Evolutionary conservation across 495 filamentous ascomycete genomes (phyloP).

Genomic region (Mytilinidion resinicola): DNA sequence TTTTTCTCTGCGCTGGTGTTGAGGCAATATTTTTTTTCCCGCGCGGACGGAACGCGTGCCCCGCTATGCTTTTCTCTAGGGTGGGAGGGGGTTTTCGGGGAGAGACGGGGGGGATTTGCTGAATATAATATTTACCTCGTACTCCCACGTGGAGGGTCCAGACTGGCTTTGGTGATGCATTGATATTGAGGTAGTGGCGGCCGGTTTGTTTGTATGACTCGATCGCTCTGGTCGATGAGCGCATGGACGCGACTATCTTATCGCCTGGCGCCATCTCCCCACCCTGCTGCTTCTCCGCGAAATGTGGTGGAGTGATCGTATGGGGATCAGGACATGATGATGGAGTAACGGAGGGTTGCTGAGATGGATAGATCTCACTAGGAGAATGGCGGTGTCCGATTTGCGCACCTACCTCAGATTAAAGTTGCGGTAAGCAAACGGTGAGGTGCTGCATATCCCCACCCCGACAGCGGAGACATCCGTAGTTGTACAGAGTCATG

Average conservation of each 20-base stretch:
- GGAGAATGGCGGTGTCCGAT: too few species aligned
- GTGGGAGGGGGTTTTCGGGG: slow-evolving; percentile 2
- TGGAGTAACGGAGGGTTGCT: background rate
- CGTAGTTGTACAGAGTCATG: too few species aligned
- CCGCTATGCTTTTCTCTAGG: slow-evolving; percentile 14
- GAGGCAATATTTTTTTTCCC: slow-evolving; percentile 20
- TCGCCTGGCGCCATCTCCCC: slow-evolving; percentile 17
- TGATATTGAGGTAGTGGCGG: slow-evolving; percentile 7
- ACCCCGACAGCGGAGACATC: too few species aligned
- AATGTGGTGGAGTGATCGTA: background rate
- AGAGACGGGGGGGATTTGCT: background rate
- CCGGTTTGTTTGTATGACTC: slow-evolving; percentile 9
- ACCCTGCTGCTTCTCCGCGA: slow-evolving; percentile 2
- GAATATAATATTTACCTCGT: slow-evolving; percentile 19
- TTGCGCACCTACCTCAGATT: too few species aligned
- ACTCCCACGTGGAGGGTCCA: slow-evolving; percentile 9
- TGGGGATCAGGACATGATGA: background rate
- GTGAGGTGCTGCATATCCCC: too few species aligned
- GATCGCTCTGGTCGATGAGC: slow-evolving; percentile 18
- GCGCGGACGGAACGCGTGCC: slow-evolving; percentile 14
- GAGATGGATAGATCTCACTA: too few species aligned
- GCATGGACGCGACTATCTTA: slow-evolving; percentile 17
- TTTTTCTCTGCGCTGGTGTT: slow-evolving; percentile 17
- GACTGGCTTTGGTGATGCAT: slow-evolving; percentile 1
- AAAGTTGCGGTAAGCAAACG: too few species aligned